phyloP scores from a whole-genome alignment of 2,329 filamentous ascomycete species.

The Pseudogymnoascus sp. region DNA sequence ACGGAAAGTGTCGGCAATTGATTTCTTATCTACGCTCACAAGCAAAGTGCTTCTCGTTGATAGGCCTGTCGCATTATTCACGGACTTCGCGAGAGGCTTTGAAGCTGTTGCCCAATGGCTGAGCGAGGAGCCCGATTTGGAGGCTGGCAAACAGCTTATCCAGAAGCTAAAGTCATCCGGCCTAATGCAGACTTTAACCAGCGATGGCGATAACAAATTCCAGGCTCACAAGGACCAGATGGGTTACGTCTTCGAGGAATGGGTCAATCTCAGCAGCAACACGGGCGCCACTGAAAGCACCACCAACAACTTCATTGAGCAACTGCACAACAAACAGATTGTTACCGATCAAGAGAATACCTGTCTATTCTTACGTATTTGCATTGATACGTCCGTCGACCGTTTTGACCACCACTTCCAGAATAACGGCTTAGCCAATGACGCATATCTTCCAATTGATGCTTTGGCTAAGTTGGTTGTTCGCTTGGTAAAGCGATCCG shows the following conservation, averaged over 20 bases:
- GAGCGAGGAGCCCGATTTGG: slow-evolving; percentile 59
- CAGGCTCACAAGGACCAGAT: slow-evolving; percentile 68
- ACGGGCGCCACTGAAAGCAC: slow-evolving; percentile 67
- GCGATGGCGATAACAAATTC: slow-evolving; percentile 48
- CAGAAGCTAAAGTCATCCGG: slow-evolving; percentile 50
- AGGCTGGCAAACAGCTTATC: slow-evolving; percentile 64
- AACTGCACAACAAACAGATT: slow-evolving; percentile 67
- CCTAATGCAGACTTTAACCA: slow-evolving; percentile 44
- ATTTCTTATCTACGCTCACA: slow-evolving; percentile 73
- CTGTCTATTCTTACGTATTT: slow-evolving; percentile 69
- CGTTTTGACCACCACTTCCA: slow-evolving; percentile 65
- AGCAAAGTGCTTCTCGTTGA: slow-evolving; percentile 73
- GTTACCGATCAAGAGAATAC: slow-evolving; percentile 70
- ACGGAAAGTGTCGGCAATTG: slow-evolving; percentile 63
- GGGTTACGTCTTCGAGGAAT: slow-evolving; percentile 94
- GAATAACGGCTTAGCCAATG: slow-evolving; percentile 49
- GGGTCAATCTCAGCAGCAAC: slow-evolving; percentile 75
- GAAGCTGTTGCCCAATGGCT: slow-evolving; percentile 79
- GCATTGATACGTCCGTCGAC: slow-evolving; percentile 70
- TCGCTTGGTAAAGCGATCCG: slow-evolving; percentile 65
- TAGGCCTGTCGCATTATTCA: slow-evolving; percentile 67
- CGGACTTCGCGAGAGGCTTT: slow-evolving; percentile 78
- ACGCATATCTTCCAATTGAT: slow-evolving; percentile 60
- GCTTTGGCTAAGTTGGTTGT: slow-evolving; percentile 74
- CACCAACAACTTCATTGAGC: slow-evolving; percentile 69